These are phyloP conservation scores for Fraxinus platypoda DNA, from an alignment of 305 asterid genomes.

Conservation along the genomic window DNA sequence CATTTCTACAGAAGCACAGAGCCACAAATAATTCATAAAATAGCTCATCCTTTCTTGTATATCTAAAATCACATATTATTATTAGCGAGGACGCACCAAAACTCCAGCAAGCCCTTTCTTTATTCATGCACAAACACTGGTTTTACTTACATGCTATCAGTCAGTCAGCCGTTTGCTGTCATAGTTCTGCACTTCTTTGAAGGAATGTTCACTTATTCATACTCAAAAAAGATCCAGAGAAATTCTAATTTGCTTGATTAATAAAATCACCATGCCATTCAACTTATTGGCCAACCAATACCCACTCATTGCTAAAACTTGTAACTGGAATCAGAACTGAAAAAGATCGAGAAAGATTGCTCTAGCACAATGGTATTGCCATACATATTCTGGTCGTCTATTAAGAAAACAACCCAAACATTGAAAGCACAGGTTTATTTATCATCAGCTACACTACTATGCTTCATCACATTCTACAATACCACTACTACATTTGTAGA, in stretches of 20 bases:
- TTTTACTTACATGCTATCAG: not conserved
- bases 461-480: not conserved
- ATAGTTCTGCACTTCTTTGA: not conserved
- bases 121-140: not conserved
- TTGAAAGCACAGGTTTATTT: not conserved
- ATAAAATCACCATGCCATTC: not conserved
- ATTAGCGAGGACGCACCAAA: not conserved
- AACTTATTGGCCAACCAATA: not conserved
- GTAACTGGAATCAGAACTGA: not conserved
- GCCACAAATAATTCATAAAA: not conserved
- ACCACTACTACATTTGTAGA: not conserved
- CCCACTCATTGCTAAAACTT: not conserved
- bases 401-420: not conserved
- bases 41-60: not conserved
- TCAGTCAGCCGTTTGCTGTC: not conserved
- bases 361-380: not conserved
- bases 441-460: not conserved
- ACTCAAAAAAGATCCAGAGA: not conserved
- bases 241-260: not conserved
- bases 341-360: not conserved
- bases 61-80: not conserved
- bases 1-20: not conserved
- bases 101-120: not conserved
- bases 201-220: not conserved
- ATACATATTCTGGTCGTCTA: not conserved